Percentiles rank a stretch among this genome's conserved stretches.
phyloP scores from a whole-genome alignment of 1,284 basidiomycete species.

The Ceratobasidium sp. region DNA sequence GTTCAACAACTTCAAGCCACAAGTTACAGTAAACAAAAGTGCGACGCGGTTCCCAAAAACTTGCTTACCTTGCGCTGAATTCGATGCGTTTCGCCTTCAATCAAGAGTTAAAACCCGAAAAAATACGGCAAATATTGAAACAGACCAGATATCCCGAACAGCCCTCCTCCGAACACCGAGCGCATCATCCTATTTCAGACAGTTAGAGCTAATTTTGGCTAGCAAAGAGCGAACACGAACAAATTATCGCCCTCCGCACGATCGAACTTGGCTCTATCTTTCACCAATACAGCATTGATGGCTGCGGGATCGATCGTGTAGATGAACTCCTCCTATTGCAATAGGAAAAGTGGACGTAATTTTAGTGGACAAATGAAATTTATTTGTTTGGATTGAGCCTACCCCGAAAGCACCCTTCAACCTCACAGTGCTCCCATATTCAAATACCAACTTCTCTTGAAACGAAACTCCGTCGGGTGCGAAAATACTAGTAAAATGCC shows the following conservation, averaged over 20 bases:
- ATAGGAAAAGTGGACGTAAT: no score
- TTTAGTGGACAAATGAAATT: neutral
- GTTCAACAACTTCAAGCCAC: slow-evolving; percentile 65
- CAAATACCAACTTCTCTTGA: neutral
- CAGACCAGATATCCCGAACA: neutral
- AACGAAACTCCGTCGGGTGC: neutral
- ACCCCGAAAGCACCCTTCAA: neutral
- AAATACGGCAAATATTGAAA: neutral
- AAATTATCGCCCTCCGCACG: neutral
- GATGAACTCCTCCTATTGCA: slow-evolving; percentile 6
- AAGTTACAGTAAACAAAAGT: neutral
- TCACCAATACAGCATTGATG: neutral
- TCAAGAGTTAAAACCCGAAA: neutral
- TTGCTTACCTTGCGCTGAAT: slow-evolving; percentile 24
- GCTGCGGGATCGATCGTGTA: slow-evolving; percentile 3
- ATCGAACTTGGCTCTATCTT: slow-evolving; percentile 5
- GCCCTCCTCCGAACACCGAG: slow-evolving; percentile 5
- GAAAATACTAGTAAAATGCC: neutral
- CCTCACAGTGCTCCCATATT: neutral
- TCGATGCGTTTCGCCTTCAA: neutral
- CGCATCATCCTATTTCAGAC: neutral
- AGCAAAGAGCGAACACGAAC: neutral
- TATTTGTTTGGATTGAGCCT: no score
- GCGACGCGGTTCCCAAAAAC: slow-evolving; percentile 64
- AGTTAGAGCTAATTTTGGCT: neutral